A percentile compares a stretch with the other conserved stretches of the same genome.
Conservation (phyloP, 768 basidiomycete species). For the Termitomyces sp. region DNA sequence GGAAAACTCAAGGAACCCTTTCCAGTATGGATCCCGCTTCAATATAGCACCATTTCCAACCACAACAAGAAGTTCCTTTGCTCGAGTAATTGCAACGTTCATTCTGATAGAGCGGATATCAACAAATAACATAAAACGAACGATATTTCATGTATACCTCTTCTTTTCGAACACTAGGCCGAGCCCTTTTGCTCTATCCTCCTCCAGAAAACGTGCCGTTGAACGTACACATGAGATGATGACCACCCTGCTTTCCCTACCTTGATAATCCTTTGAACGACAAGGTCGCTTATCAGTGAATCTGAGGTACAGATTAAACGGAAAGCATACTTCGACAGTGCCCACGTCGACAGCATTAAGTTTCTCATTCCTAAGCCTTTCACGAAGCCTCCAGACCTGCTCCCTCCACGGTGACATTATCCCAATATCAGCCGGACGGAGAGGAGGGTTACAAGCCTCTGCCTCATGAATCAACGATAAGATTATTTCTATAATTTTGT, state of each 20-base stretch:
- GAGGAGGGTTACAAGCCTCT: conserved; percentile 30
- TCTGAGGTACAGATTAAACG: background rate
- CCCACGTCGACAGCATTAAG: conserved; percentile 44
- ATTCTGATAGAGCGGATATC: conserved; percentile 26
- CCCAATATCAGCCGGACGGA: conserved; percentile 37
- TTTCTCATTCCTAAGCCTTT: conserved; percentile 34
- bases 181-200: conserved; percentile 40
- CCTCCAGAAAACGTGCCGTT: conserved; percentile 39
- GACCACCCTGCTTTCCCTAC: conserved; percentile 45
- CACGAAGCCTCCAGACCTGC: conserved; percentile 48
- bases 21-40: conserved; percentile 45
- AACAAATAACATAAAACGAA: background rate
- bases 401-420: conserved; percentile 51
- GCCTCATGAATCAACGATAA: conserved; percentile 33
- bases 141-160: conserved; percentile 24
- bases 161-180: conserved; percentile 43
- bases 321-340: conserved; percentile 38
- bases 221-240: conserved; percentile 48
- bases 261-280: conserved; percentile 40
- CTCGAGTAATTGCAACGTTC: conserved; percentile 53
- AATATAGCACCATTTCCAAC: conserved; percentile 40
- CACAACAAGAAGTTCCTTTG: conserved; percentile 45
- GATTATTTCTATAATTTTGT: conserved; percentile 32
- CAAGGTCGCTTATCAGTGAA: background rate
- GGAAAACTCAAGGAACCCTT: conserved; percentile 43